A percentile compares a stretch with the other conserved stretches of the same genome.
These are phyloP conservation scores for Solanum hybrid DNA, from an alignment of 305 asterid species.

Conservation along the genomic window DNA sequence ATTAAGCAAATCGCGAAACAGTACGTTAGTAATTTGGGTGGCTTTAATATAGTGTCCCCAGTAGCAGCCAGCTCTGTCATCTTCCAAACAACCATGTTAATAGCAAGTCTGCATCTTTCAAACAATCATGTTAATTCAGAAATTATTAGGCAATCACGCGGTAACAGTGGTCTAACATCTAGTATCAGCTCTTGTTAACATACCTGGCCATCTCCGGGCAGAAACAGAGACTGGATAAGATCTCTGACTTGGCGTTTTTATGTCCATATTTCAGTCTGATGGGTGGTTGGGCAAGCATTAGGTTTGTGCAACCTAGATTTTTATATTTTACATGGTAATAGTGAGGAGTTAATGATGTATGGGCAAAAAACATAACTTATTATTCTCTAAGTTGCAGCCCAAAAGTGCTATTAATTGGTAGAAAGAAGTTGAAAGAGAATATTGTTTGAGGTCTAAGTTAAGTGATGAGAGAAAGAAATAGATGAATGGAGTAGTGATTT, in stretches of 20 bases:
- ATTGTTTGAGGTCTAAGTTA: neutral
- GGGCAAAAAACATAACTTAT: neutral
- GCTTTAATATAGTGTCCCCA: neutral
- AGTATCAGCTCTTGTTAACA: neutral
- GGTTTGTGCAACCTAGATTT: neutral
- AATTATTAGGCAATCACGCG: neutral
- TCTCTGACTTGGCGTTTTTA: neutral
- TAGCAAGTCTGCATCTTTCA: neutral
- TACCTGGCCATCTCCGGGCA: neutral
- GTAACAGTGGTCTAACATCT: neutral
- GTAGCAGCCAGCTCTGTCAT: neutral
- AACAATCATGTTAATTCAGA: neutral
- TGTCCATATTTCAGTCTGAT: neutral
- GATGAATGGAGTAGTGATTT: neutral
- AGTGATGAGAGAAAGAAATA: neutral
- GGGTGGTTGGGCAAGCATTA: neutral
- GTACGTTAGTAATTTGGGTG: neutral
- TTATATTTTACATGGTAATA: neutral
- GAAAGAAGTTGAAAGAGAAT: neutral
- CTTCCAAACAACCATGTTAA: neutral
- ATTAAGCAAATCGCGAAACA: neutral
- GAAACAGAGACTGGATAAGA: neutral
- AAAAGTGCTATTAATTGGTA: neutral
- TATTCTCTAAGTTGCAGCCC: neutral
- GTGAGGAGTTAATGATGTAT: neutral